Evolutionary conservation across 2,329 filamentous ascomycete genomes (phyloP).

Genomic region (Fusarium tjaetaba): DNA sequence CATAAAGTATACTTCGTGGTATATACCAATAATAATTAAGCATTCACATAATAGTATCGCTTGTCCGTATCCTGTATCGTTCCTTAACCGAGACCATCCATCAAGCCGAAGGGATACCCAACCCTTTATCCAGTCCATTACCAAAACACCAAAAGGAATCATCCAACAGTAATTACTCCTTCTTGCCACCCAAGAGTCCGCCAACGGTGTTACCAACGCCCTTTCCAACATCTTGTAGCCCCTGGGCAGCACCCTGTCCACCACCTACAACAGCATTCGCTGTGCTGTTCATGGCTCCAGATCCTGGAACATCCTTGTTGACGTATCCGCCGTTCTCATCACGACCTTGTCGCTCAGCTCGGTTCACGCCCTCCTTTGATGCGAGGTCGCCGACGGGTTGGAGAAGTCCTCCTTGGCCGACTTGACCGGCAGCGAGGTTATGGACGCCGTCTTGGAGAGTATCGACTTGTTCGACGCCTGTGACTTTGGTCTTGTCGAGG

Average conservation of each 20-base stretch:
- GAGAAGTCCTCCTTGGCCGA: slow-evolving; percentile 74
- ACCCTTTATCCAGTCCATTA: background rate
- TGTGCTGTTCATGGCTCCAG: slow-evolving; percentile 41
- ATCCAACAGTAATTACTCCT: slow-evolving; percentile 23
- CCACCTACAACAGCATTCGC: slow-evolving; percentile 45
- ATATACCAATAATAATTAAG: slow-evolving; percentile 2
- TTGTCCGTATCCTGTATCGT: background rate
- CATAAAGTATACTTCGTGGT: background rate
- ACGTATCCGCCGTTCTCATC: slow-evolving; percentile 66
- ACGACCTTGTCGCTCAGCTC: slow-evolving; percentile 71
- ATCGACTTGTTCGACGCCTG: slow-evolving; percentile 73
- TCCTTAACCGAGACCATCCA: background rate
- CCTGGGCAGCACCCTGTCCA: slow-evolving; percentile 47
- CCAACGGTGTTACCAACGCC: slow-evolving; percentile 43
- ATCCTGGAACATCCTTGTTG: slow-evolving; percentile 45
- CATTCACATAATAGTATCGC: background rate
- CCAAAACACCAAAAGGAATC: slow-evolving; percentile 8
- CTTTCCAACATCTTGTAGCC: slow-evolving; percentile 38
- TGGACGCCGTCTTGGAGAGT: slow-evolving; percentile 74
- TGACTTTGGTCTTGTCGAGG: slow-evolving; percentile 76
- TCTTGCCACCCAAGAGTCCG: slow-evolving; percentile 49
- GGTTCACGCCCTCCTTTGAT: slow-evolving; percentile 73
- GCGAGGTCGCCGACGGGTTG: slow-evolving; percentile 70
- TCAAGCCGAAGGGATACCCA: background rate
- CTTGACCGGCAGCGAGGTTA: slow-evolving; percentile 68